Percentiles rank a stretch among this genome's conserved stretches.
phyloP scores from a whole-genome alignment of 108 stramenopile species.

The Cyclostephanos invisitatus region DNA sequence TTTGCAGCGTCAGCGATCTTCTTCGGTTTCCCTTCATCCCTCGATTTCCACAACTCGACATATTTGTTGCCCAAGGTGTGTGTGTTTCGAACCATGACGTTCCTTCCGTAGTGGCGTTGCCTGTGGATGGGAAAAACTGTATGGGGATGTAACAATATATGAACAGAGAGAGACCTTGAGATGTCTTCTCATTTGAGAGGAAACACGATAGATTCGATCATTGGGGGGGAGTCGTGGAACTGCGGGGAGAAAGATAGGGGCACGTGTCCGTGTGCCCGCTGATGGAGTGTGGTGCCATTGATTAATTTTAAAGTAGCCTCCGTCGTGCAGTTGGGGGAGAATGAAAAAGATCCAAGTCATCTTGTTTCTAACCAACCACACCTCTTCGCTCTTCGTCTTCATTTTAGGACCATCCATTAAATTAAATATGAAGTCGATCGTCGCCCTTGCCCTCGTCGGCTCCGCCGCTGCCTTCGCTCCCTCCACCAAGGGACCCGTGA shows the following conservation, averaged over 20 bases:
- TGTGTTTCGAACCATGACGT: background rate
- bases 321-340: too few species aligned
- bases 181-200: too few species aligned
- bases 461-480: conserved; percentile 52
- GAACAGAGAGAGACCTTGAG: too few species aligned
- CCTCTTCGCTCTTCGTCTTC: background rate
- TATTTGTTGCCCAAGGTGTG: background rate
- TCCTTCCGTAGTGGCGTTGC: background rate
- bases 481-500: conserved; percentile 35
- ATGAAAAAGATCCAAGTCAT: too few species aligned
- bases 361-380: background rate
- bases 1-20: background rate
- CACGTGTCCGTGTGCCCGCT: too few species aligned
- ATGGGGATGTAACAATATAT: too few species aligned
- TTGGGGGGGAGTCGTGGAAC: too few species aligned
- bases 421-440: conserved; percentile 48
- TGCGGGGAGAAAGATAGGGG: too few species aligned
- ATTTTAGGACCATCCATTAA: conserved; percentile 11
- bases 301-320: too few species aligned
- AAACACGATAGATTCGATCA: too few species aligned
- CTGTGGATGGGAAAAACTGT: background rate
- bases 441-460: conserved; percentile 45
- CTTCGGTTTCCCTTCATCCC: background rate
- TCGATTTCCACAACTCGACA: background rate
- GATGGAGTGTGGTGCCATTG: too few species aligned